phyloP scores from a whole-genome alignment of 768 basidiomycete genomes.

The Amanita jacksonii region DNA sequence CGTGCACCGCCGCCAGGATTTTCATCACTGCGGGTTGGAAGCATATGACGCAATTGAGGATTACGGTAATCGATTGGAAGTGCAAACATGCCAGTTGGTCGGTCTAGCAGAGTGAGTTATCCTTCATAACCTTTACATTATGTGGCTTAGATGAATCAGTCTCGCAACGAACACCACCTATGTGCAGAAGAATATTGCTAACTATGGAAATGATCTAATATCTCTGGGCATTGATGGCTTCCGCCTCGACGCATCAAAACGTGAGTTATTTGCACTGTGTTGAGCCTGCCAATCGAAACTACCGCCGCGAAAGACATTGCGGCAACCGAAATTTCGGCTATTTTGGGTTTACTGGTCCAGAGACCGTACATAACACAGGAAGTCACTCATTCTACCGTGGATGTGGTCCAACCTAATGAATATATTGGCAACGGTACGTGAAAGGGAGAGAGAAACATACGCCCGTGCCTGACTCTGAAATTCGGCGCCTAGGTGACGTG shows the following conservation, averaged over 20 bases:
- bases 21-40: constrained; percentile 48
- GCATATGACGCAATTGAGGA: constrained; percentile 44
- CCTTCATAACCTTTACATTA: background rate
- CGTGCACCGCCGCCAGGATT: too few relatives aligned
- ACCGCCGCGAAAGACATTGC: constrained; percentile 46
- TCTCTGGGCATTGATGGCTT: constrained; percentile 55
- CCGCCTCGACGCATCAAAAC: constrained; percentile 56
- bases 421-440: constrained; percentile 31
- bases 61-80: constrained; percentile 42
- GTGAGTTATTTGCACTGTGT: constrained; percentile 22
- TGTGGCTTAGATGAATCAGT: constrained; percentile 19
- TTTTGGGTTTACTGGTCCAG: constrained; percentile 31
- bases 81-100: constrained; percentile 46
- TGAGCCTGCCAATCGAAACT: background rate
- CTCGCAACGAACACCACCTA: constrained; percentile 54
- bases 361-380: constrained; percentile 58
- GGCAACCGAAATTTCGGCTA: constrained; percentile 43
- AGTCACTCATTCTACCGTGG: constrained; percentile 40
- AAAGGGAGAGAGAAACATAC: background rate
- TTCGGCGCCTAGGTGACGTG: constrained; percentile 50
- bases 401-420: constrained; percentile 46
- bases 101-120: constrained; percentile 41
- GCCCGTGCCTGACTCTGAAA: too few relatives aligned
- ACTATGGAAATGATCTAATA: constrained; percentile 50
- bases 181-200: constrained; percentile 44